Evolutionary conservation across 441 rosid genomes (phyloP).

Genomic region (Euphorbia neoarborescens): DNA sequence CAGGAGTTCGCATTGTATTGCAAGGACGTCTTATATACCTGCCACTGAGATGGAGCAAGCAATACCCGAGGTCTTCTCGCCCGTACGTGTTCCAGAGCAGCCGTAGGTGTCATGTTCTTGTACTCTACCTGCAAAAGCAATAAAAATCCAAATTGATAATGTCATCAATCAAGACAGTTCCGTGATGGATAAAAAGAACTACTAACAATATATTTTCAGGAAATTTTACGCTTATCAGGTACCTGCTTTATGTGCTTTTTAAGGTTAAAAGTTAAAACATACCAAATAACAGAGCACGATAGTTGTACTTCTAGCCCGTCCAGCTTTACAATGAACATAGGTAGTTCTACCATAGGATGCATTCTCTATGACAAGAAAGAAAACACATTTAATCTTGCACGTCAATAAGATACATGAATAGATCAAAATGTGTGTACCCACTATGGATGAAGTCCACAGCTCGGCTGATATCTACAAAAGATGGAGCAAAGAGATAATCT

Average conservation of each 20-base stretch:
- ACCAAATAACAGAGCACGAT: conserved; percentile 81
- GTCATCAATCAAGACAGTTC: conserved; percentile 12
- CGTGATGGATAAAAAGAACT: neutral
- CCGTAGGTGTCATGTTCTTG: conserved; percentile 62
- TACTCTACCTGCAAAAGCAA: conserved; percentile 43
- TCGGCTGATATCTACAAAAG: conserved; percentile 40
- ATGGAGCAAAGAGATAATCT: conserved; percentile 79
- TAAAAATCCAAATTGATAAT: neutral
- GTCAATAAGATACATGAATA: neutral
- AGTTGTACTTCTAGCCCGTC: conserved; percentile 75
- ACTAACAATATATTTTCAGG: neutral
- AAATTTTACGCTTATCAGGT: neutral
- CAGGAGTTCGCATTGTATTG: neutral
- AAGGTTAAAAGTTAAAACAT: conserved; percentile 13
- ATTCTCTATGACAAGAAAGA: conserved; percentile 37
- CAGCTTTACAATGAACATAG: conserved; percentile 84
- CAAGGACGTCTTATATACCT: conserved; percentile 31
- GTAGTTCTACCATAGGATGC: conserved; percentile 53
- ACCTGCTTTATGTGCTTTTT: neutral
- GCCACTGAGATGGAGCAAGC: conserved; percentile 69
- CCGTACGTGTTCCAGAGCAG: conserved; percentile 63
- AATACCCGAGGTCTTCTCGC: conserved; percentile 72
- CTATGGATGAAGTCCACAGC: conserved; percentile 69
- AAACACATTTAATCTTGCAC: neutral
- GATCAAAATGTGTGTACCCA: conserved; percentile 25